phyloP scores from a whole-genome alignment of 2,329 filamentous ascomycete species.

The Polytolypa hystricis region DNA sequence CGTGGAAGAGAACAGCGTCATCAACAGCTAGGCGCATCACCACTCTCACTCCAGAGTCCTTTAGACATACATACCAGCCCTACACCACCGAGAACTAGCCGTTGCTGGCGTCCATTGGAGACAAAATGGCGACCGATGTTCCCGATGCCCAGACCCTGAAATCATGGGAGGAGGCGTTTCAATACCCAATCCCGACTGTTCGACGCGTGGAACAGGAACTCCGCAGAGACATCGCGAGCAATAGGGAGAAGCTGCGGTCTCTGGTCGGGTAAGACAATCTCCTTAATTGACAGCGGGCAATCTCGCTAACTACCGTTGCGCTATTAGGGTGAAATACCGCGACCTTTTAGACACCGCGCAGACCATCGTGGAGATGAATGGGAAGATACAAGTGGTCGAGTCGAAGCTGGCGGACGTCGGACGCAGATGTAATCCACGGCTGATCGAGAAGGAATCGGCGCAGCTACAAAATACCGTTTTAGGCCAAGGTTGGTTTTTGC shows the following conservation, averaged over 20 bases:
- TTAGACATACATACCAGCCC: too few species aligned
- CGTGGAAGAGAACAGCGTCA: too few species aligned
- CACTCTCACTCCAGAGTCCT: too few species aligned
- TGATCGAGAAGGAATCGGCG: conserved; percentile 56
- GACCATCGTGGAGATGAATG: conserved; percentile 82
- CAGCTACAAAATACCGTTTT: too few species aligned
- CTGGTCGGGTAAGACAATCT: conserved; percentile 48
- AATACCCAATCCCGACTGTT: conserved; percentile 52
- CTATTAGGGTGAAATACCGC: conserved; percentile 58
- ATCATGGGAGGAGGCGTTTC: conserved; percentile 58
- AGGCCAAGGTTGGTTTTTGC: too few species aligned
- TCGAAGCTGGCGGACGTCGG: conserved; percentile 60
- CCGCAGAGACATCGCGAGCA: conserved; percentile 49
- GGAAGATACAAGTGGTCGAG: conserved; percentile 65
- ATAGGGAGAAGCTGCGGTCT: conserved; percentile 54
- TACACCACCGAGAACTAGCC: too few species aligned
- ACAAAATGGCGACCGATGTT: conserved; percentile 41
- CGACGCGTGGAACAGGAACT: conserved; percentile 54
- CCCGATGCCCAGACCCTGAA: conserved; percentile 47
- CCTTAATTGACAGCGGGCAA: neutral
- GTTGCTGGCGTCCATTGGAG: neutral
- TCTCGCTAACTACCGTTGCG: conserved; percentile 8
- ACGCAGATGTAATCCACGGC: conserved; percentile 60
- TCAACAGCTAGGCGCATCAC: too few species aligned
- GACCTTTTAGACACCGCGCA: conserved; percentile 86